Conservation (phyloP, 768 basidiomycete genomes). For the Ramaria sp. region DNA sequence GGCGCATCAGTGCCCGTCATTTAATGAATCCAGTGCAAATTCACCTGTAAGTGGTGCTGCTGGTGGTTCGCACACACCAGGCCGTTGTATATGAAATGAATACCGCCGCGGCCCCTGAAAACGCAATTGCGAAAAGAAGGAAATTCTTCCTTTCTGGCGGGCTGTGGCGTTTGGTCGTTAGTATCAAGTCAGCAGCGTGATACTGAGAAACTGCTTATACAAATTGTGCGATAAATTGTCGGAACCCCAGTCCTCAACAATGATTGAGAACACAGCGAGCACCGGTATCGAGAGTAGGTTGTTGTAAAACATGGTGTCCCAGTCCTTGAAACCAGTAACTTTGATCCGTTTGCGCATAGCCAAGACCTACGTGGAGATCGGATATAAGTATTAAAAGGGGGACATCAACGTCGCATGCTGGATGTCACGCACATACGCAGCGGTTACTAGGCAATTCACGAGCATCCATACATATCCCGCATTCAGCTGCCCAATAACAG, state of each 20-base stretch:
- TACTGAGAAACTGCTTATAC: conserved; percentile 38
- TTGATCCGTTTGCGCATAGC: conserved; percentile 97
- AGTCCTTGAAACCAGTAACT: conserved; percentile 88
- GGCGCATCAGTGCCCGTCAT: neutral
- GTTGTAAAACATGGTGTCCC: conserved; percentile 99
- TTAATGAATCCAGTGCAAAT: conserved; percentile 7
- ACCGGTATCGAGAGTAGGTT: conserved; percentile 93
- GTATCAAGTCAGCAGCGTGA: neutral
- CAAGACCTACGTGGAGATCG: conserved; percentile 50
- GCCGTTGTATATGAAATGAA: conserved; percentile 98
- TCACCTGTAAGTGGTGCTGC: conserved; percentile 96
- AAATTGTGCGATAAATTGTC: conserved; percentile 77
- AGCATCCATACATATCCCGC: conserved; percentile 96
- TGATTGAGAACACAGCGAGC: conserved; percentile 66
- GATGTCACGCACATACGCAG: conserved; percentile 63
- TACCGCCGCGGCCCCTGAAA: conserved; percentile 96
- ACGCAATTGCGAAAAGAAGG: conserved; percentile 79
- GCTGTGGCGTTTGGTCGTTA: conserved; percentile 32
- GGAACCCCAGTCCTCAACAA: conserved; percentile 82
- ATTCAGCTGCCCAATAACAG: conserved; percentile 45
- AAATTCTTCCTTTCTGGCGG: conserved; percentile 70
- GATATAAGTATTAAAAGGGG: neutral
- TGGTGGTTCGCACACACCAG: conserved; percentile 94
- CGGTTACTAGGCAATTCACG: conserved; percentile 81
- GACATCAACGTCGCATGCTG: neutral